Evolutionary conservation across 2,329 filamentous ascomycete genomes (phyloP).

Genomic region (Epichloe typhina): DNA sequence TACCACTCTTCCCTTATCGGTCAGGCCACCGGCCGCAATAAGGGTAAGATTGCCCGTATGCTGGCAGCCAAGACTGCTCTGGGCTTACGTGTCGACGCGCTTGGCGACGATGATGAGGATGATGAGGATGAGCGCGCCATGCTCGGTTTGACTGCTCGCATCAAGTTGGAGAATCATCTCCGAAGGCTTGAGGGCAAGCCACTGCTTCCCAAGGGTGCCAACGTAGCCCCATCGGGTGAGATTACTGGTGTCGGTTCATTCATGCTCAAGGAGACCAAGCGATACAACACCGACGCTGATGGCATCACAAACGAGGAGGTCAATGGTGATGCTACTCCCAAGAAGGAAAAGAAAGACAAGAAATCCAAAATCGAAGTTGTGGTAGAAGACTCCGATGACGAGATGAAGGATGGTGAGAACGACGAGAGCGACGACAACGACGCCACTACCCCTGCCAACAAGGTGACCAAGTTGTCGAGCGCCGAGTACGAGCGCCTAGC

Average conservation of each 20-base stretch:
- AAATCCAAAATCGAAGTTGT: slow-evolving; percentile 29
- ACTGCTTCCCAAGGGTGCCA: slow-evolving; percentile 59
- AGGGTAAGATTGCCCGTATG: slow-evolving; percentile 98
- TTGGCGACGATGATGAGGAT: slow-evolving; percentile 43
- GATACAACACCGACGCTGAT: slow-evolving; percentile 92
- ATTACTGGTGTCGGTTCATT: slow-evolving; percentile 58
- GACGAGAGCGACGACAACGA: slow-evolving; percentile 23
- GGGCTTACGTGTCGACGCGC: slow-evolving; percentile 83
- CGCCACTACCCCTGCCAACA: slow-evolving; percentile 21
- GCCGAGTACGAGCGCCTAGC: slow-evolving; percentile 48
- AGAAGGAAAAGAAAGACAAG: slow-evolving; percentile 30
- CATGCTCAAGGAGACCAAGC: slow-evolving; percentile 81
- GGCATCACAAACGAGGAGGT: slow-evolving; percentile 52
- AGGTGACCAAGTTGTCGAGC: slow-evolving; percentile 35
- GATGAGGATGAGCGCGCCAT: slow-evolving; percentile 83
- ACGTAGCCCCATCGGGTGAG: slow-evolving; percentile 62
- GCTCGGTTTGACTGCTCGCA: slow-evolving; percentile 59
- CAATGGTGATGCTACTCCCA: slow-evolving; percentile 23
- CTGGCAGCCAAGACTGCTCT: slow-evolving; percentile 87
- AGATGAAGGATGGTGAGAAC: slow-evolving; percentile 31
- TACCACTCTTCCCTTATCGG: slow-evolving; percentile 90
- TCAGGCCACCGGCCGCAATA: slow-evolving; percentile 94
- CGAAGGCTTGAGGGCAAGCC: slow-evolving; percentile 83
- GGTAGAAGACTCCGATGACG: slow-evolving; percentile 27
- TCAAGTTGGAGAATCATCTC: slow-evolving; percentile 64